Conservation (phyloP, 805 yeast species). For the Vanderwaltozyma tropicalis region DNA sequence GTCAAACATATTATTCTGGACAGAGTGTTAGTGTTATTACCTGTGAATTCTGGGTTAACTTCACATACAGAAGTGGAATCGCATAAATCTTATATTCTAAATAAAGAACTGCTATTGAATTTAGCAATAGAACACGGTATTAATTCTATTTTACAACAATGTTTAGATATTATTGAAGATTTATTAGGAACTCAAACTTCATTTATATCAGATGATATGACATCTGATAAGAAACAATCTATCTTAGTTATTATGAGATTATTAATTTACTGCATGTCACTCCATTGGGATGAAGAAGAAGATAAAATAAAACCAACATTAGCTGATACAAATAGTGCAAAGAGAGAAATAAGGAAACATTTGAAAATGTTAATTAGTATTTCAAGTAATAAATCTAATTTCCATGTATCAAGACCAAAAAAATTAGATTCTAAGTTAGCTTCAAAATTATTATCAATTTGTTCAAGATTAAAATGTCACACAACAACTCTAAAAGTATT, state of each 20-base stretch:
- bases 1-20: slow-evolving; percentile 8
- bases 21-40: slow-evolving; percentile 8
- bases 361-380: slow-evolving; percentile 25
- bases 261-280: slow-evolving; percentile 30
- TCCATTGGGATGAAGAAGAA: slow-evolving; percentile 29
- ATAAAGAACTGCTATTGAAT: slow-evolving; percentile 8
- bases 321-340: slow-evolving; percentile 6
- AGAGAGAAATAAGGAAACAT: slow-evolving; percentile 7
- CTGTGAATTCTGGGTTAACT: slow-evolving; percentile 5
- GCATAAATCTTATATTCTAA: slow-evolving; percentile 6
- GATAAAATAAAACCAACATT: slow-evolving; percentile 12
- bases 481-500: slow-evolving; percentile 22
- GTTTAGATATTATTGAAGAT: slow-evolving; percentile 2
- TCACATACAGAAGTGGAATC: slow-evolving; percentile 12
- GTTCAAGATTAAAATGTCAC: slow-evolving; percentile 25
- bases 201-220: slow-evolving; percentile 3
- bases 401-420: slow-evolving; percentile 27
- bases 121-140: slow-evolving; percentile 7
- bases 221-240: slow-evolving; percentile 18
- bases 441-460: slow-evolving; percentile 14
- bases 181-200: slow-evolving; percentile 3
- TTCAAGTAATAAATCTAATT: slow-evolving; percentile 21
- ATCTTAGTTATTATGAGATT: slow-evolving; percentile 30
- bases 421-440: slow-evolving; percentile 16
- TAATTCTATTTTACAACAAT: slow-evolving; percentile 5